phyloP scores from a whole-genome alignment of 2,329 filamentous ascomycete species.

The Aciculosporium take region DNA sequence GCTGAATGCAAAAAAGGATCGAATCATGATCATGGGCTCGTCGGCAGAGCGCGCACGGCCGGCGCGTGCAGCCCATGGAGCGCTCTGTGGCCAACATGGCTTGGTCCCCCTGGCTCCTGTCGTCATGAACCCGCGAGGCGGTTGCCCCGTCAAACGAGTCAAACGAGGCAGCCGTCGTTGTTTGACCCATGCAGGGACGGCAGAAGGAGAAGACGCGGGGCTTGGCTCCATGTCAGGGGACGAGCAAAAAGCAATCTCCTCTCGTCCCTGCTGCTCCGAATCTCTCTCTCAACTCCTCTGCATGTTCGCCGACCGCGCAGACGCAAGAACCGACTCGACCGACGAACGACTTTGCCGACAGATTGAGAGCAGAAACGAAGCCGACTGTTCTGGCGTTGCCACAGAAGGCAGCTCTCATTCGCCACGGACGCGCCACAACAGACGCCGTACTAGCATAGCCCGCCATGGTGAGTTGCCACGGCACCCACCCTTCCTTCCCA shows the following conservation, averaged over 20 bases:
- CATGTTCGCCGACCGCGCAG: background rate
- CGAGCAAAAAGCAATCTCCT: conserved; percentile 2
- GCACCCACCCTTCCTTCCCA: conserved; percentile 2
- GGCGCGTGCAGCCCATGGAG: too few species aligned
- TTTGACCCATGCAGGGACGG: conserved; percentile 1
- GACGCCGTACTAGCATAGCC: too few species aligned
- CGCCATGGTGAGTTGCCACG: conserved; percentile 8
- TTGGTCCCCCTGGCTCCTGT: too few species aligned
- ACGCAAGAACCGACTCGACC: background rate
- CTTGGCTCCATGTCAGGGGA: conserved; percentile 1
- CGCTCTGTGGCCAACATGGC: too few species aligned
- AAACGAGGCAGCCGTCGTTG: background rate
- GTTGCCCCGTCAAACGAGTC: conserved; percentile 1
- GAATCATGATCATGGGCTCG: too few species aligned
- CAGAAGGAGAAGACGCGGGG: background rate
- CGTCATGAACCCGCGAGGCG: background rate
- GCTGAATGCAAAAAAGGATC: too few species aligned
- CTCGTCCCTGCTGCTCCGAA: background rate
- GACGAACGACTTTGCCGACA: background rate
- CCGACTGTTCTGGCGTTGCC: too few species aligned
- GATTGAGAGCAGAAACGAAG: background rate
- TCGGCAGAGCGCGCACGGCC: too few species aligned
- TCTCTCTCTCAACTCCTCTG: background rate
- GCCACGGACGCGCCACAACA: too few species aligned
- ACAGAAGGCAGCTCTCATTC: too few species aligned